Base-by-base conservation (phyloP, 2,329 filamentous ascomycete genomes). In the Aspergillus sclerotialis region DNA sequence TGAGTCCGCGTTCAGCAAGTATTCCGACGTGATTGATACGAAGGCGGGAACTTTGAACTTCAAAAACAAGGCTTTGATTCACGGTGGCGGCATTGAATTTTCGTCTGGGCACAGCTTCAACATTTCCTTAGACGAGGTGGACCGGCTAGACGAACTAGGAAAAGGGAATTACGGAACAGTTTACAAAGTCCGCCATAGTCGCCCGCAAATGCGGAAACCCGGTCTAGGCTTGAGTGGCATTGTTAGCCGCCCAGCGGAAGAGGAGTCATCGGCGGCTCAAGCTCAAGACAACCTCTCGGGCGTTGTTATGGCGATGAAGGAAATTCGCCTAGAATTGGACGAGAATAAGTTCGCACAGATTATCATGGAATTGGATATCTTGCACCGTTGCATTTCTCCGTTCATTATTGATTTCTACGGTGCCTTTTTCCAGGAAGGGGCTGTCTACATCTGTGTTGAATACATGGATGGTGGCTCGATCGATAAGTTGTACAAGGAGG, bases 391-490 rank as follows among this genome's bases (percentile, higher is more conserved):
- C 55, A 73, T 92, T 3, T 95, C 88, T 2, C 90, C 92, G 0
- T 94, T 90, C 62, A 96, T 98, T 48, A 92, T 98, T 60, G 90
- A 98, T 56, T 98, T 98, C 53, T 98, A 96, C 59, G 92, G 92
- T 1, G 92, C 92, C 4, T 98, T 98, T 60, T 98, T 95, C 71
- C 92, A 98, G 56, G 92, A 98, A 67, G 90, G 92, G 17, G 92
- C 92, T 0, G 92, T 98, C 2, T 98, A 98, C 63, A 96, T 98
- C 61, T 98, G 92, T 65, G 94, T 98, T 60, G 92, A 98, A 64
- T 94, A 88, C 64, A 98, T 98, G 92, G 89, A 98, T 56, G 92
- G 92, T 30, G 92, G 92, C 6, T 96, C 89, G 24, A 89, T 96
- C 55, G 92, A 98, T 70, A 95, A 95, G 61, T 67, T 98, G 9